These are phyloP conservation scores for Calonectria leucothoes DNA, from an alignment of 2,329 filamentous ascomycete genomes.

Conservation along the genomic window DNA sequence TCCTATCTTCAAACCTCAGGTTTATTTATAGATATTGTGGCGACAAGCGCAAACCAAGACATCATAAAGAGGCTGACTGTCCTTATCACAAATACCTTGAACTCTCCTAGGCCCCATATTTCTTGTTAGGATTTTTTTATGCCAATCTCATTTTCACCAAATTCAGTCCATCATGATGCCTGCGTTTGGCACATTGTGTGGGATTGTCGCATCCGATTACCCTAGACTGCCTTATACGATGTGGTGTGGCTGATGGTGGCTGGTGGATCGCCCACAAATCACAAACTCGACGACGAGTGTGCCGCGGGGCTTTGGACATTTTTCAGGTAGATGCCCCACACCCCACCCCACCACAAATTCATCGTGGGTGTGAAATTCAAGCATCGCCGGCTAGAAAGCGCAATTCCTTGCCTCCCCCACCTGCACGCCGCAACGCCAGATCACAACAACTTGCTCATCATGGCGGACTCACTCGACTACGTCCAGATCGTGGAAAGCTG, in stretches of 20 bases:
- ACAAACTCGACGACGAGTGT: slow-evolving; percentile 6
- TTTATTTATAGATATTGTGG: not conserved
- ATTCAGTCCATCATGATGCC: no score
- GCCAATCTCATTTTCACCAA: not conserved
- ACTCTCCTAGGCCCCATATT: not conserved
- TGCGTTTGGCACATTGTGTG: not conserved
- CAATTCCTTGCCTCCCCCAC: slow-evolving; percentile 34
- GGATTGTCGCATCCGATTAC: slow-evolving; percentile 5
- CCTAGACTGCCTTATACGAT: slow-evolving; percentile 10
- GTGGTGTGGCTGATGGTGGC: slow-evolving; percentile 42
- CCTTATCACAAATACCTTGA: not conserved
- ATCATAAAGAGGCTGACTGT: not conserved
- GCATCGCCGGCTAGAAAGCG: slow-evolving; percentile 40
- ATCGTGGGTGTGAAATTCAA: slow-evolving; percentile 48
- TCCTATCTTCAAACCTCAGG: not conserved
- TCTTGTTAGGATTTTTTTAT: not conserved
- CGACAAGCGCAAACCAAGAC: not conserved
- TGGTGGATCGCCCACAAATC: slow-evolving; percentile 35
- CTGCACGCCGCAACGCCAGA: slow-evolving; percentile 23
- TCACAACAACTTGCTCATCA: slow-evolving; percentile 42
- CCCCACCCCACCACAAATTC: slow-evolving; percentile 58
- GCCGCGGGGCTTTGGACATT: slow-evolving; percentile 46
- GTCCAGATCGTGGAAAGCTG: slow-evolving; percentile 77
- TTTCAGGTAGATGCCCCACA: slow-evolving; percentile 42
- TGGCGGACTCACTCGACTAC: slow-evolving; percentile 67